phyloP scores from a whole-genome alignment of 345 rosid species.

The Passiflora organensis region DNA sequence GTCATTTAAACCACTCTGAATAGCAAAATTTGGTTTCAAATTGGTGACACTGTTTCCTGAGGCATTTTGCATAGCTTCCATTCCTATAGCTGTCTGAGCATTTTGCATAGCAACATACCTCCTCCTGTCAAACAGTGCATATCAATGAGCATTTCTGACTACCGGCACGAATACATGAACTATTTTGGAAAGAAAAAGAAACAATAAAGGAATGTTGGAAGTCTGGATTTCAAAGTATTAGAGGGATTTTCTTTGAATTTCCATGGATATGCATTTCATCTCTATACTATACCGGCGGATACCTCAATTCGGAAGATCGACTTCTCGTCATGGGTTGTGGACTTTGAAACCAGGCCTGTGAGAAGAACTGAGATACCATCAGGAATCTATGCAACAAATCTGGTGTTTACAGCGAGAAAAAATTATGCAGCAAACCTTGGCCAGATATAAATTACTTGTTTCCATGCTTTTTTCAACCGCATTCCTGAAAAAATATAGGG shows the following conservation, averaged over 20 bases:
- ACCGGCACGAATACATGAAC: no score
- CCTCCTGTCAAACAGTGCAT: constrained; percentile 33
- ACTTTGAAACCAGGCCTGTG: constrained; percentile 74
- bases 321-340: constrained; percentile 78
- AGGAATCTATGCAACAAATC: background rate
- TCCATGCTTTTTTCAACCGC: constrained; percentile 42
- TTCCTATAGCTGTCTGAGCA: constrained; percentile 29
- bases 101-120: constrained; percentile 66
- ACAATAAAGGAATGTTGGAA: no score
- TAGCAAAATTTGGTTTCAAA: constrained; percentile 35
- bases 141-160: no score
- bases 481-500: constrained; percentile 24
- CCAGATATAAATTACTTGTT: constrained; percentile 47
- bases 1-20: constrained; percentile 31
- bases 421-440: constrained; percentile 39
- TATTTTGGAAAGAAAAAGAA: no score
- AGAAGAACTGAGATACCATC: constrained; percentile 9
- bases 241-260: background rate
- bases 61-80: constrained; percentile 35
- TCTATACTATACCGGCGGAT: constrained; percentile 7
- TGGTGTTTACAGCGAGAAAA: constrained; percentile 4
- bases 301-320: constrained; percentile 70
- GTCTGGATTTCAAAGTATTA: no score
- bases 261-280: background rate
- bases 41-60: constrained; percentile 21